Conservation (phyloP, 352 stramenopile species). For the Phytopythium cucurbitacearum region DNA sequence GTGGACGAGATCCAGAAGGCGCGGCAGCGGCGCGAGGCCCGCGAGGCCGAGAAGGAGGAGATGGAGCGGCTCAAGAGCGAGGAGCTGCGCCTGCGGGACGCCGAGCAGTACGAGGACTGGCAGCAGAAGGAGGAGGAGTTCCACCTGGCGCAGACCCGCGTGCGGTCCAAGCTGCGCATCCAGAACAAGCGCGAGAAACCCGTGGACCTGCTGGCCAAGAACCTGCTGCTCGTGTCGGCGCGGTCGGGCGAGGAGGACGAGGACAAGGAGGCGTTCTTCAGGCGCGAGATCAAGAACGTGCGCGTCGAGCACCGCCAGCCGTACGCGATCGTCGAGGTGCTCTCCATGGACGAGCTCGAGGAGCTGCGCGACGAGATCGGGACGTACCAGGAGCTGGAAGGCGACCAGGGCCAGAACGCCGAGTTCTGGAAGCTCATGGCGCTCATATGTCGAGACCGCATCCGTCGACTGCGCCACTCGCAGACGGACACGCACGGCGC, state of each 20-base stretch:
- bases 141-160: slow-evolving; percentile 91
- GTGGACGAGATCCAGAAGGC: slow-evolving; percentile 97
- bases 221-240: slow-evolving; percentile 94
- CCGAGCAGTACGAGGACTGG: slow-evolving; percentile 97
- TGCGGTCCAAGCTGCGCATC: slow-evolving; percentile 88
- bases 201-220: slow-evolving; percentile 97
- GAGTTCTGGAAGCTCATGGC: slow-evolving; percentile 88
- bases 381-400: slow-evolving; percentile 87
- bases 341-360: slow-evolving; percentile 75
- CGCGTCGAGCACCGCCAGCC: slow-evolving; percentile 80
- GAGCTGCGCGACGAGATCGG: slow-evolving; percentile 88
- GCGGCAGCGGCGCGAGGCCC: slow-evolving; percentile 80
- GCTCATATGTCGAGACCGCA: slow-evolving; percentile 74
- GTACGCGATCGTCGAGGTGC: slow-evolving; percentile 65
- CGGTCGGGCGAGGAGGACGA: slow-evolving; percentile 64
- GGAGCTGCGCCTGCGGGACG: slow-evolving; percentile 93
- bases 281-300: slow-evolving; percentile 35
- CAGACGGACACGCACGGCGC: slow-evolving; percentile 73
- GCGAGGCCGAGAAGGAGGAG: slow-evolving; percentile 91
- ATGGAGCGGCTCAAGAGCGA: slow-evolving; percentile 95
- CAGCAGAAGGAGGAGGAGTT: slow-evolving; percentile 98
- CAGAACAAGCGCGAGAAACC: slow-evolving; percentile 92
- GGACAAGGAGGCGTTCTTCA: slow-evolving; percentile 28
- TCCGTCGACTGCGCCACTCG: slow-evolving; percentile 45
- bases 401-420: slow-evolving; percentile 41